A percentile compares a stretch with the other conserved stretches of the same genome.
phyloP scores from a whole-genome alignment of 345 rosid genomes.

The Passiflora organensis region DNA sequence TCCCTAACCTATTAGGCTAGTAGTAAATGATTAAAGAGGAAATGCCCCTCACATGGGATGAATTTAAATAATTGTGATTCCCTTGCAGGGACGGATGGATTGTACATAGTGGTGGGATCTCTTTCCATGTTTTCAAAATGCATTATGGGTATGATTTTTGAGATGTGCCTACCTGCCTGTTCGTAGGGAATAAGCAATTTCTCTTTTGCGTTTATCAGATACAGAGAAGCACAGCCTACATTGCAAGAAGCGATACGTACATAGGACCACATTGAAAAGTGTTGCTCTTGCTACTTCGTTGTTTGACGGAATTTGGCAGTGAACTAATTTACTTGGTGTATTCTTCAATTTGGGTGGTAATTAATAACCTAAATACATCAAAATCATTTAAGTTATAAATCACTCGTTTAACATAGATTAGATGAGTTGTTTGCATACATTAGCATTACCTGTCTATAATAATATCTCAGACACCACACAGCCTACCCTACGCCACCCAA shows the following conservation, averaged over 20 bases:
- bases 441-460: too few relatives aligned
- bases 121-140: slow-evolving; percentile 21
- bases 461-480: too few relatives aligned
- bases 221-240: too few relatives aligned
- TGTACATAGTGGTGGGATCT: slow-evolving; percentile 35
- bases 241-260: slow-evolving; percentile 4
- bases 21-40: slow-evolving; percentile 22
- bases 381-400: too few relatives aligned
- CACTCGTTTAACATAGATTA: too few relatives aligned
- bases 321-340: not conserved
- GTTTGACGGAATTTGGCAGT: slow-evolving; percentile 17
- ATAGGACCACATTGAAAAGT: slow-evolving; percentile 9
- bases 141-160: slow-evolving; percentile 27
- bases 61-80: slow-evolving; percentile 21
- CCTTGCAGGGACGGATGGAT: not conserved
- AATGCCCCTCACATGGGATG: slow-evolving; percentile 48
- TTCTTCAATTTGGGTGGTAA: too few relatives aligned
- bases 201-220: not conserved
- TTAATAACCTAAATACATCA: too few relatives aligned
- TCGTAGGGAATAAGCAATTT: not conserved
- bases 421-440: too few relatives aligned
- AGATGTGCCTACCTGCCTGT: not conserved
- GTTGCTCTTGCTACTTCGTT: not conserved
- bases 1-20: slow-evolving; percentile 13
- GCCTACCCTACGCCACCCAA: too few relatives aligned